phyloP scores from a whole-genome alignment of 2,329 filamentous ascomycete species.

The Cytospora schulzeri region DNA sequence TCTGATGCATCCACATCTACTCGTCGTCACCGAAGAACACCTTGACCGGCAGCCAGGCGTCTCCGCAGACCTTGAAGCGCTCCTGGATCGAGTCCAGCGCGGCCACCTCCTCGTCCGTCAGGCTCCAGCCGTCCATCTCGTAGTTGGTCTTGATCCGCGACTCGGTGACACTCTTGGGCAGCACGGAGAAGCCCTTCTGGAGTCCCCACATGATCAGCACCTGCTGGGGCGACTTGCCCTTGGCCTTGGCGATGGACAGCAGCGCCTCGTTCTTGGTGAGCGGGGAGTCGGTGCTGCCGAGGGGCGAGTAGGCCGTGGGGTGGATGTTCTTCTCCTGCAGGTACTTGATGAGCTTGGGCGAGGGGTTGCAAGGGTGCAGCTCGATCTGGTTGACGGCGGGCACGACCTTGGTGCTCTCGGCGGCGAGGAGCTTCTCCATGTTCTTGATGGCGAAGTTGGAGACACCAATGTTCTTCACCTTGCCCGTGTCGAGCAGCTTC shows the following conservation, averaged over 20 bases:
- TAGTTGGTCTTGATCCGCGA: conserved; percentile 76
- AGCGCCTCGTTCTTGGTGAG: conserved; percentile 69
- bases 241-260: conserved; percentile 62
- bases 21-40: conserved; percentile 86
- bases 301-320: conserved; percentile 72
- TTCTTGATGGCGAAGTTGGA: conserved; percentile 85
- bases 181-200: conserved; percentile 78
- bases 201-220: conserved; percentile 80
- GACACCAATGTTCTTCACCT: conserved; percentile 80
- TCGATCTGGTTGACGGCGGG: conserved; percentile 82
- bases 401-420: conserved; percentile 61
- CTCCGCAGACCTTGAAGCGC: conserved; percentile 81
- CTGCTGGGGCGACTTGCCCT: conserved; percentile 73
- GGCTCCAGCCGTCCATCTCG: conserved; percentile 70
- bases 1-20: conserved; percentile 44
- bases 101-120: conserved; percentile 72
- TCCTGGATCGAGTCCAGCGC: conserved; percentile 69
- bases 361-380: conserved; percentile 78
- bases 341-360: conserved; percentile 76
- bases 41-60: conserved; percentile 72
- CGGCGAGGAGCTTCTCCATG: conserved; percentile 73
- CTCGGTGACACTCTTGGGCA: conserved; percentile 80
- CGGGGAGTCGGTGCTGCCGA: conserved; percentile 71
- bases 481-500: conserved; percentile 67
- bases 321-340: conserved; percentile 74